Base-by-base conservation (phyloP, 192 early-diverging fungal species). In the Rhizophagus sp. region DNA sequence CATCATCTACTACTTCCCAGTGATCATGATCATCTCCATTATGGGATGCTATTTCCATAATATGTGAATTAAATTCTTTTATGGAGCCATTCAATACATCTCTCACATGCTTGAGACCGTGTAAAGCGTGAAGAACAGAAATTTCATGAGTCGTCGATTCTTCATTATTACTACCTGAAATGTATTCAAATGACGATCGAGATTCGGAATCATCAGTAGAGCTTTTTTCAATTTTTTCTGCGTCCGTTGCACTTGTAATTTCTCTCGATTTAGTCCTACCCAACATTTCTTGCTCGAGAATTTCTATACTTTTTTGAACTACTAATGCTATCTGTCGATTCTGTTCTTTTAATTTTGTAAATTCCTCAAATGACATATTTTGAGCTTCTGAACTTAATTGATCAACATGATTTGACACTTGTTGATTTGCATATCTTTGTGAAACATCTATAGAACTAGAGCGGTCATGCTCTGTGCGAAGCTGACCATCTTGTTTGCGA, bases 21-120 rank as follows among this genome's bases (percentile, higher is more conserved):
- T 70, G 78, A 57, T 79, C 78, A 79, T 79, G 67, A 63, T 77
- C 75, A 33, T 77, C 75, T 47, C 57, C 63, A 71, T 25, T 79
- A 19, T 71, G 47, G 27, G 52, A 52, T 36, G 34, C 33, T 25
- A 22, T 22, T 57, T 83, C 83, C 4, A 84, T 80, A 11, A 86
- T 79, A 10, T 80, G 50, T 9, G 81, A 82, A 57, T 89, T 84
- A 36, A 89, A 81, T 25, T 88, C 84, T 67, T 76, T 79, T n/a
- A 83, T 73, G 36, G 83, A 81, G 15, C 87, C 88, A 11, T 84
- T 36, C 12, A 90, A 63, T 11, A 88, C 83, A 82, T 90, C 89
- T 11, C 87, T 83, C 1, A 89, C 82, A 69, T 90, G 88, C 50
- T 88, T 89, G n/a, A 90, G 75, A 2, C 87, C 86, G 27, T 83